Percentiles rank a stretch among this genome's conserved stretches.
phyloP scores from a whole-genome alignment of 371 early-diverging fungal genomes.

The Conidiobolus incongruus region DNA sequence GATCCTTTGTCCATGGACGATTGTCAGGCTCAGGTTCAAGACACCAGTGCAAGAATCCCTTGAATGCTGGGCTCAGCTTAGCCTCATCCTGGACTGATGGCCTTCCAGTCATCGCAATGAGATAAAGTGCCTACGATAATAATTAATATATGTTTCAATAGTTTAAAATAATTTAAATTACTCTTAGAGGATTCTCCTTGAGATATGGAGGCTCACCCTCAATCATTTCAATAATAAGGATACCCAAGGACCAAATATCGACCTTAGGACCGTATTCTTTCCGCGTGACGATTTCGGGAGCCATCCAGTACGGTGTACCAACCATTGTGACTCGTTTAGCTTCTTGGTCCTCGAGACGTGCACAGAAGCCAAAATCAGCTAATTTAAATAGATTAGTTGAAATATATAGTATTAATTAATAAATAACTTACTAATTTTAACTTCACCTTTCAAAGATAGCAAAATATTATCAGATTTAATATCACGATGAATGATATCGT shows the following conservation, averaged over 20 bases:
- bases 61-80: constrained; percentile 20
- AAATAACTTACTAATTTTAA: constrained; percentile 59
- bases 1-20: constrained; percentile 17
- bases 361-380: constrained; percentile 82
- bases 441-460: constrained; percentile 38
- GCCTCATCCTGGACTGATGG: constrained; percentile 25
- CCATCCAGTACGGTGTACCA: no score
- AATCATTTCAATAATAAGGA: constrained; percentile 24
- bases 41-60: constrained; percentile 23
- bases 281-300: no score
- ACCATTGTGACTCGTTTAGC: constrained; percentile 59
- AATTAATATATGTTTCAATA: not conserved
- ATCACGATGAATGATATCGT: constrained; percentile 88
- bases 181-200: constrained; percentile 3
- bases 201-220: constrained; percentile 7
- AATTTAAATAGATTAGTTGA: constrained; percentile 50
- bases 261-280: constrained; percentile 69
- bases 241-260: constrained; percentile 88
- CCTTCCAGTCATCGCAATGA: constrained; percentile 33
- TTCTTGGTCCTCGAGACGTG: constrained; percentile 41
- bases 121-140: constrained; percentile 23
- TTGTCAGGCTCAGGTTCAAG: constrained; percentile 17
- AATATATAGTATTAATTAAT: constrained; percentile 73
- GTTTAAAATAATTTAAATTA: not conserved
- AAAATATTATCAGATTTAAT: constrained; percentile 69